Conservation (phyloP, 108 stramenopile genomes). For the Asterionellopsis glacialis region DNA sequence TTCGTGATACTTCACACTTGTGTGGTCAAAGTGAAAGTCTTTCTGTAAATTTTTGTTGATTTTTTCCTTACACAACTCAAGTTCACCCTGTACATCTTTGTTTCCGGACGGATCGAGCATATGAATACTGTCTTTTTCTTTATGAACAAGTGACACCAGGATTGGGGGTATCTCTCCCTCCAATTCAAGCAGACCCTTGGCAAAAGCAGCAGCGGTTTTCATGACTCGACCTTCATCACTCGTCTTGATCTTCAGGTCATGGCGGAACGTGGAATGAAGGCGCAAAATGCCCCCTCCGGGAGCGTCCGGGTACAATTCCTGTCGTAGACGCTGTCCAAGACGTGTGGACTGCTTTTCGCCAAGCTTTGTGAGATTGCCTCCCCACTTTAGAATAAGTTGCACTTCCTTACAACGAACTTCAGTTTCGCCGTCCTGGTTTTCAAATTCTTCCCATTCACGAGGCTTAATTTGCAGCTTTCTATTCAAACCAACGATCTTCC, state of each 20-base stretch:
- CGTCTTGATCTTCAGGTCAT: conserved; percentile 98
- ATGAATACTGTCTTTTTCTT: conserved; percentile 83
- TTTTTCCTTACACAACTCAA: conserved; percentile 83
- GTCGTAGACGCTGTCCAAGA: conserved; percentile 87
- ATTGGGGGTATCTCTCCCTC: conserved; percentile 99
- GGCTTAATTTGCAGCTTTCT: conserved; percentile 98
- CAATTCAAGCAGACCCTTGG: conserved; percentile 93
- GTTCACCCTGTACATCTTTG: conserved; percentile 86
- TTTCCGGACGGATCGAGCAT: conserved; percentile 96
- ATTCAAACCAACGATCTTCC: conserved; percentile 93
- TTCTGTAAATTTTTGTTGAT: conserved; percentile 75
- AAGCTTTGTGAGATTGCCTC: conserved; percentile 94
- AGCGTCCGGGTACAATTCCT: conserved; percentile 86
- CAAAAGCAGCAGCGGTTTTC: conserved; percentile 98
- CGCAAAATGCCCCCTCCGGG: conserved; percentile 91
- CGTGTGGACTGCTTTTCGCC: conserved; percentile 90
- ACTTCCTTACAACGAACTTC: conserved; percentile 57
- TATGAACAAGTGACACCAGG: conserved; percentile 94
- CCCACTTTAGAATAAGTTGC: conserved; percentile 98
- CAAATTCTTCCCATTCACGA: conserved; percentile 59
- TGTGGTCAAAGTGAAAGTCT: conserved; percentile 68
- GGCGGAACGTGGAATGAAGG: conserved; percentile 97
- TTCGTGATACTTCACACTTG: conserved; percentile 56
- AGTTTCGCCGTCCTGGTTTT: conserved; percentile 30
- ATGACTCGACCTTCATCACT: conserved; percentile 98